A percentile compares a stretch with the other conserved stretches of the same genome.
phyloP scores from a whole-genome alignment of 2,329 filamentous ascomycete species.

The Incumbomyces lentus region DNA sequence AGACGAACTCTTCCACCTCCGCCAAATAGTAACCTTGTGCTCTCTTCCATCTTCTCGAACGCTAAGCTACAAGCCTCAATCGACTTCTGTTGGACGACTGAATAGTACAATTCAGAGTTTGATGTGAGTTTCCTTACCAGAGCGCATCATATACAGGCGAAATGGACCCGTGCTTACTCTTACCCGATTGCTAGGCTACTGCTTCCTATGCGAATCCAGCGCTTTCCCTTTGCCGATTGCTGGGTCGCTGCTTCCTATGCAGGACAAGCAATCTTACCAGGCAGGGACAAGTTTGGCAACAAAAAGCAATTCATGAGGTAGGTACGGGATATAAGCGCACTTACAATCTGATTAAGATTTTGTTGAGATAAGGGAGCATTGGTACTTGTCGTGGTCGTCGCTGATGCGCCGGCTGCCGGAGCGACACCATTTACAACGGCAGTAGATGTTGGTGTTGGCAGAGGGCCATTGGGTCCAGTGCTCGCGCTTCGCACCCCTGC shows the following conservation, averaged over 20 bases:
- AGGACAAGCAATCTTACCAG: background rate
- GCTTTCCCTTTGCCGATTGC: too few species aligned
- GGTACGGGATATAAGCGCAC: slow-evolving; percentile 27
- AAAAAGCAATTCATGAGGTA: background rate
- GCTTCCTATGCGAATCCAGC: background rate
- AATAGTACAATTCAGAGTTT: too few species aligned
- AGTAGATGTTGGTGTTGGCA: slow-evolving; percentile 28
- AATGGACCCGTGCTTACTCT: too few species aligned
- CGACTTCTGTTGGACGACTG: too few species aligned
- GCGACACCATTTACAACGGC: slow-evolving; percentile 17
- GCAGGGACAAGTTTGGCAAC: background rate
- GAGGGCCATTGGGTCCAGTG: slow-evolving; percentile 39
- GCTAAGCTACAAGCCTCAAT: too few species aligned
- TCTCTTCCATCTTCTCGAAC: too few species aligned
- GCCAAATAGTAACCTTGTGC: too few species aligned
- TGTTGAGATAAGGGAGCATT: slow-evolving; percentile 59
- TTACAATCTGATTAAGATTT: slow-evolving; percentile 91
- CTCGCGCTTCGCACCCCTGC: slow-evolving; percentile 36
- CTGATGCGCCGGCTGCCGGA: slow-evolving; percentile 8
- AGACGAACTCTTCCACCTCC: too few species aligned
- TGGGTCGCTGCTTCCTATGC: background rate
- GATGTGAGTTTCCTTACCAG: too few species aligned
- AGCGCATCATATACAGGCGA: too few species aligned
- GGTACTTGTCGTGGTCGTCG: slow-evolving; percentile 18
- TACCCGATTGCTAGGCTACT: background rate